Percentiles rank a stretch among this genome's conserved stretches.
Conservation (phyloP, 202 grass and related monocot genomes). For the Carex sylvatica region DNA sequence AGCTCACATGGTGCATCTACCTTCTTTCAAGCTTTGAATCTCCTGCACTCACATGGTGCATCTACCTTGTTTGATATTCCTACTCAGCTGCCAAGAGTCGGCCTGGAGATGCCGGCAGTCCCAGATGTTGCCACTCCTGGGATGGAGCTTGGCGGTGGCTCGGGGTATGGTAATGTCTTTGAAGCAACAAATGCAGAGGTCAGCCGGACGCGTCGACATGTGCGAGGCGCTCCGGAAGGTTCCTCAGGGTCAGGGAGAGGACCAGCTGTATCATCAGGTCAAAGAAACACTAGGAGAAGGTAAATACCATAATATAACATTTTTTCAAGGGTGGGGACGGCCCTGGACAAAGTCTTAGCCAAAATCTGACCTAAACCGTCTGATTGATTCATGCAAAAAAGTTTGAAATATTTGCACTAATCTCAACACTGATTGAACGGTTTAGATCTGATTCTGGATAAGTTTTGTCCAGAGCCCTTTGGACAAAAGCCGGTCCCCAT, state of each 20-base stretch:
- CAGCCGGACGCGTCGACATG: background rate
- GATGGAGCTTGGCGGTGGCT: background rate
- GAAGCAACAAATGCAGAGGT: background rate
- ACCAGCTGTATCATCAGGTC: background rate
- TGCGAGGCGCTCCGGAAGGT: background rate
- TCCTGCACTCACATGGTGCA: conserved; percentile 9
- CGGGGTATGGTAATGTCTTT: background rate
- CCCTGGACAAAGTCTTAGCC: no score
- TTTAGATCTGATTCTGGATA: no score
- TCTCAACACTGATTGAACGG: no score
- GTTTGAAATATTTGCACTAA: no score
- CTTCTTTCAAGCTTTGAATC: conserved; percentile 14
- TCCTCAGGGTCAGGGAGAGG: background rate
- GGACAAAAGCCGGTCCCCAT: no score
- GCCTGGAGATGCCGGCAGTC: background rate
- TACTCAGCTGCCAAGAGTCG: background rate
- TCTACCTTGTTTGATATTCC: background rate
- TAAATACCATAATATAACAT: background rate
- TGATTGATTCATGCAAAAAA: no score
- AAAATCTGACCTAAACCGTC: no score
- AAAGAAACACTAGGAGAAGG: conserved; percentile 38
- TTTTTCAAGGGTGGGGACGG: no score
- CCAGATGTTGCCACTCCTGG: background rate
- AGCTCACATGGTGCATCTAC: conserved; percentile 11
- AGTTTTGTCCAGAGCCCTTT: no score